Evolutionary conservation across 2,329 filamentous ascomycete species (phyloP), one percentile per base, ranked within the genome.

Genomic region (Ceratocystis smalleyi): DNA sequence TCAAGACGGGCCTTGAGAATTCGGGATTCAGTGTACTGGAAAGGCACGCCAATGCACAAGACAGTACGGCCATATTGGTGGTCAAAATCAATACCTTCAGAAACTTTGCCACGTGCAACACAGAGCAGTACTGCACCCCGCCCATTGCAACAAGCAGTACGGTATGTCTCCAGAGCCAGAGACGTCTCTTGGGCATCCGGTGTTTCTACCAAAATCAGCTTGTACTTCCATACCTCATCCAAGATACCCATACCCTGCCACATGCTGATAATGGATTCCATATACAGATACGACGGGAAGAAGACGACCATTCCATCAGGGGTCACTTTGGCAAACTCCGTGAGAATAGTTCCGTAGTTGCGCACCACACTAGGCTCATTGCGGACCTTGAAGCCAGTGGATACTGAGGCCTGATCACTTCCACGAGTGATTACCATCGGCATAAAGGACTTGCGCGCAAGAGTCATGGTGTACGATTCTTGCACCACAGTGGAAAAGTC

Each of bases 171-270:
- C 6, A 99, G 80, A 0, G 94, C 94, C 5, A 99, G 81, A 0
- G 91, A 95, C 0, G 94, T 99, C 76, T 99, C 94, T 75, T 99
- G 94, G 0, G 91, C 90, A 73, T 99, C 94, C 0, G 94, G 94
- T 0, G 95, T 99, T 77, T 99, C 94, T 66, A 99, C 94, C 6
- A 99, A 81, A 69, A 99, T 96, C 68, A 99, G 82, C 74, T 99
- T 99, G 78, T 96, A 96, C 74, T 96, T 96, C 94, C 94, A 99
- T 40, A 99, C 91, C 72, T 94, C 88, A 75, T 99, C 94, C 43
- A 99, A 79, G 68, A 97, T 96, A 30, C 91, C 91, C 91, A 97
- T 97, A 64, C 90, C 91, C 74, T 99, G 94, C 94, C 94, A 99
- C 85, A 96, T 96, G 73, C 88, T 92, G 73, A 99, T 96, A 73